Base-by-base conservation (phyloP, 2,329 filamentous ascomycete species). In the Thermothelomyces thermophilus region DNA sequence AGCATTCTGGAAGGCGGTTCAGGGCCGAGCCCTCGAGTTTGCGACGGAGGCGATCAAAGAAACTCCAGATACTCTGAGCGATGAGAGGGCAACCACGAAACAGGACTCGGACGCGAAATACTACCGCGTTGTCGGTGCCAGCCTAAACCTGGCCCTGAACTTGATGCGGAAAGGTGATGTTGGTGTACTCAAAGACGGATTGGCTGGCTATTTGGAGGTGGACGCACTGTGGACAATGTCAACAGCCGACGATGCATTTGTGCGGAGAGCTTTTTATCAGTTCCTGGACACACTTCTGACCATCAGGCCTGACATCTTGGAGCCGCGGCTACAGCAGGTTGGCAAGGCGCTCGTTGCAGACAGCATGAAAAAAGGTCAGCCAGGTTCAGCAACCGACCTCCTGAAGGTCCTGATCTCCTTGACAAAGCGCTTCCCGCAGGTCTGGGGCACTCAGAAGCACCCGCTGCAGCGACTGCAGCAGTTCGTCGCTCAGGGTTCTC, bases 101-200 rank as follows among this genome's bases (percentile, higher is more conserved):
- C 91, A 97, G 58, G 93, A 98, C 64, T 83, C 89, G 3, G 80
- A 90, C 57, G 80, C 86, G 16, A 96, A 95, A 60, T 93, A 94
- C 68, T 80, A 83, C 53, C 79, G 93, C 41, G 90, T 96, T 3
- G 62, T 82, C 2, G 73, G 72, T 9, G 73, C 72, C 7, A 76
- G 76, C 48, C 61, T 84, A 19, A 77, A 75, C 1, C 67, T 84
- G 5, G 73, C 82, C 2, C 59, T 77, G 3, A 72, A 73, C 26
- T 67, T 84, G 0, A 60, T 84, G 0, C 68, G 72, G 40, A 75
- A 67, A 51, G 65, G 81, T 1, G 84, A 87, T 33, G 66, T 85
- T 3, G 70, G 75, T 11, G 84, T 83, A 59, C 73, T 82, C 43
- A 68, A 77, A 31, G 65, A 76, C 16, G 73, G 76, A 16, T 87